Evolutionary conservation across 768 basidiomycete genomes (phyloP).

Genomic region (Dioszegia hungarica): DNA sequence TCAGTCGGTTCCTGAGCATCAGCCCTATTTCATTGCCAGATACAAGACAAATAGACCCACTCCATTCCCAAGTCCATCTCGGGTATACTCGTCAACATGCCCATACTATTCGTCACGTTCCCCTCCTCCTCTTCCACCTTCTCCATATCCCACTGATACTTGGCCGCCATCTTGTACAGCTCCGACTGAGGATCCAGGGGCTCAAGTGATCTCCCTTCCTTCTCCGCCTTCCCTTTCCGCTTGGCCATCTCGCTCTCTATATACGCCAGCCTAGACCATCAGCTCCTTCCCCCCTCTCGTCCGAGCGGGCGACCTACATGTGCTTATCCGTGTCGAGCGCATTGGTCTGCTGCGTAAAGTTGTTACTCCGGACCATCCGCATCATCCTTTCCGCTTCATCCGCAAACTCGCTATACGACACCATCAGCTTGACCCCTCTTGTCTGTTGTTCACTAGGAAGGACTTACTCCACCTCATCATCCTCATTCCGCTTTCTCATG

Average conservation of each 20-base stretch:
- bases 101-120: conserved; percentile 83
- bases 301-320: conserved; percentile 68
- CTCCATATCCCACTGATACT: conserved; percentile 50
- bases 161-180: conserved; percentile 64
- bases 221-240: conserved; percentile 56
- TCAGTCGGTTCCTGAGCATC: conserved; percentile 65
- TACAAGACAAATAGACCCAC: conserved; percentile 55
- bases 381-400: conserved; percentile 68
- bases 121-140: conserved; percentile 66
- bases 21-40: neutral
- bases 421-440: conserved; percentile 7
- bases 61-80: conserved; percentile 99
- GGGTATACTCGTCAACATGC: conserved; percentile 96
- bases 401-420: conserved; percentile 34
- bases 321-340: conserved; percentile 95
- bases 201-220: conserved; percentile 52
- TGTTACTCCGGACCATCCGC: conserved; percentile 72
- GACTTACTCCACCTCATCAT: conserved; percentile 14
- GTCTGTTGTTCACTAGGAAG: neutral
- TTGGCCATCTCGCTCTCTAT: conserved; percentile 89
- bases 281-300: neutral
- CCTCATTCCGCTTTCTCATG: conserved; percentile 10
- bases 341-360: conserved; percentile 97
- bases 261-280: conserved; percentile 79
- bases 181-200: conserved; percentile 68